These are phyloP conservation scores for Naganishia friedmannii DNA, from an alignment of 768 basidiomycete species.

Conservation along the genomic window DNA sequence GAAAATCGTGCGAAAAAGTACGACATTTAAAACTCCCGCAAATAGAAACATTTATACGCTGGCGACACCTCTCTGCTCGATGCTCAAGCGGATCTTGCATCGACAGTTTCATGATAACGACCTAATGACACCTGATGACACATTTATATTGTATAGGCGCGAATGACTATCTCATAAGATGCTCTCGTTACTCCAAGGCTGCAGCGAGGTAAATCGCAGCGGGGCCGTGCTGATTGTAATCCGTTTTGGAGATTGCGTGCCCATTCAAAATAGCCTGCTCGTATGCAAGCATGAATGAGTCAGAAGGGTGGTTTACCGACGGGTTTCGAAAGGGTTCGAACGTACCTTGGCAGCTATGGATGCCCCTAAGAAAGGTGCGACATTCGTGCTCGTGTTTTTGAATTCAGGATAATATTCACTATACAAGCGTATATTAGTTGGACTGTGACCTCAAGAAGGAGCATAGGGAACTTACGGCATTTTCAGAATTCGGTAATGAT, in stretches of 20 bases:
- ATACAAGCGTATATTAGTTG: neutral
- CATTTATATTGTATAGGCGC: neutral
- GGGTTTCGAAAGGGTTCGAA: neutral
- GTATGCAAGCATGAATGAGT: neutral
- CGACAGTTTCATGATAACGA: neutral
- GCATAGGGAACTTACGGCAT: slow-evolving; percentile 41
- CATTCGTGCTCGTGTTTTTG: slow-evolving; percentile 39
- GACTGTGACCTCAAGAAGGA: neutral
- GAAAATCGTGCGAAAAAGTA: neutral
- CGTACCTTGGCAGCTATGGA: slow-evolving; percentile 46
- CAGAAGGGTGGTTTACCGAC: neutral
- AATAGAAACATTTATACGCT: neutral
- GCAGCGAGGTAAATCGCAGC: slow-evolving; percentile 36
- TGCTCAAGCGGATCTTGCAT: neutral
- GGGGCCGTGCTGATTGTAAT: slow-evolving; percentile 49
- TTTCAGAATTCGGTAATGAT: slow-evolving; percentile 39
- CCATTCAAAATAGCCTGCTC: slow-evolving; percentile 42
- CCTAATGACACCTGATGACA: slow-evolving; percentile 9
- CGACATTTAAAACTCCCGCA: neutral
- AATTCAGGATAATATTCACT: slow-evolving; percentile 49
- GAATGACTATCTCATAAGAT: neutral
- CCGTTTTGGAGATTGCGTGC: slow-evolving; percentile 44
- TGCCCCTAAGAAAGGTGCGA: slow-evolving; percentile 49
- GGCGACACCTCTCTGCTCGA: neutral
- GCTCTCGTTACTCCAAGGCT: slow-evolving; percentile 18